phyloP scores from a whole-genome alignment of 352 stramenopile species.

The Bremia lactucae region DNA sequence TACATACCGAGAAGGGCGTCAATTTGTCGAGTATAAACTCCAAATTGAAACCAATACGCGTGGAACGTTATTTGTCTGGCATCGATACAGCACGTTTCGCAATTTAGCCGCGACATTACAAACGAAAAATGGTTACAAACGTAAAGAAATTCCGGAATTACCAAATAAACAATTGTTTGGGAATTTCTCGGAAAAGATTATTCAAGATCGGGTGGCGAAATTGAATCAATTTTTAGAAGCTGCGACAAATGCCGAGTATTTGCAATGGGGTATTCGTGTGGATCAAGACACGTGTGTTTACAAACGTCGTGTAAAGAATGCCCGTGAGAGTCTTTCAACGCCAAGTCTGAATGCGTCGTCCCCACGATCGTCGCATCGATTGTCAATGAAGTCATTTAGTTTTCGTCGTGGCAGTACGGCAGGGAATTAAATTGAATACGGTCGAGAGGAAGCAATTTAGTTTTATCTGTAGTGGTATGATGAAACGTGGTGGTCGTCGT shows the following conservation, averaged over 20 bases:
- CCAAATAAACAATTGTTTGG: constrained; percentile 75
- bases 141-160: constrained; percentile 68
- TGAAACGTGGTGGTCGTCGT: too few relatives aligned
- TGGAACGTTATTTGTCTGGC: constrained; percentile 77
- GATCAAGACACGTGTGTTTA: constrained; percentile 85
- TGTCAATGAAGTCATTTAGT: constrained; percentile 66
- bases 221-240: constrained; percentile 83
- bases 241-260: constrained; percentile 74
- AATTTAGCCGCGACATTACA: constrained; percentile 75
- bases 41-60: constrained; percentile 83
- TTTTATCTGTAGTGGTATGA: too few relatives aligned
- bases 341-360: constrained; percentile 40
- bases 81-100: constrained; percentile 84
- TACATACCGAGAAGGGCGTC: constrained; percentile 75
- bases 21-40: constrained; percentile 85
- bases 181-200: constrained; percentile 80
- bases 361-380: constrained; percentile 41
- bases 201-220: constrained; percentile 76
- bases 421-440: constrained; percentile 33
- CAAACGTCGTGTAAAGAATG: constrained; percentile 62
- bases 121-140: constrained; percentile 63
- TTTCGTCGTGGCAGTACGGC: constrained; percentile 52
- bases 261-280: constrained; percentile 86
- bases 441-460: too few relatives aligned
- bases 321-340: constrained; percentile 32